These are phyloP conservation scores for Colletotrichum navitas DNA, from an alignment of 2,329 filamentous ascomycete genomes.

Conservation along the genomic window DNA sequence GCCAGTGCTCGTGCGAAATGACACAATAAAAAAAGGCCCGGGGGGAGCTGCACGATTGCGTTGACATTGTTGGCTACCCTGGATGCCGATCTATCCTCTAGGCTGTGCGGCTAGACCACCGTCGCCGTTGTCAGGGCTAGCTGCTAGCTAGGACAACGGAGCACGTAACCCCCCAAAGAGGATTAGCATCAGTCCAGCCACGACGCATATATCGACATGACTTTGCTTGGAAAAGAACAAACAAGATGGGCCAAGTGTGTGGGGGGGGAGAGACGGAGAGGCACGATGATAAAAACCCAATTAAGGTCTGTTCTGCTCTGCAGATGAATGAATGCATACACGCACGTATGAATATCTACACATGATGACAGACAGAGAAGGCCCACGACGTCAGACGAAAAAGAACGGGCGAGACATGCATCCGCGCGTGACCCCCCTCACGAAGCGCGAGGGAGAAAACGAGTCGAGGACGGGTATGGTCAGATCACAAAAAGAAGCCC, in stretches of 20 bases:
- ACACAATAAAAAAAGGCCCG: conserved; percentile 30
- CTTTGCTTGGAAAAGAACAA: conserved; percentile 1
- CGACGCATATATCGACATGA: neutral
- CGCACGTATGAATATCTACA: neutral
- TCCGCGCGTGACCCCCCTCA: conserved; percentile 24
- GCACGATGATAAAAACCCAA: conserved; percentile 3
- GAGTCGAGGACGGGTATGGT: conserved; percentile 1
- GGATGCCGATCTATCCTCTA: conserved; percentile 6
- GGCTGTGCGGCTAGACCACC: conserved; percentile 2
- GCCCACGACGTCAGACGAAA: conserved; percentile 22
- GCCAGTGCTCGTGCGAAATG: conserved; percentile 32
- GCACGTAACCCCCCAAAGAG: neutral
- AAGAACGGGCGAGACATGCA: conserved; percentile 33
- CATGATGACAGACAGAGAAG: neutral
- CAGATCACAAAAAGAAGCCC: too few relatives aligned
- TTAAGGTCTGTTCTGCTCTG: neutral
- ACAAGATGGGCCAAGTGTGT: neutral
- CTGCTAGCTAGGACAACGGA: neutral
- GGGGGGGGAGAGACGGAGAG: neutral
- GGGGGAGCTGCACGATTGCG: conserved; percentile 19
- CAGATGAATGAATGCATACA: neutral
- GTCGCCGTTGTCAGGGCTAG: neutral
- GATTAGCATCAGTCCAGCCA: neutral
- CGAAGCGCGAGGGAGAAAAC: conserved; percentile 5
- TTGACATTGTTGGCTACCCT: conserved; percentile 8